Evolutionary conservation across 2,329 filamentous ascomycete genomes (phyloP), one percentile per base, ranked within the genome.

Genomic region (Cladorrhinum sp.): DNA sequence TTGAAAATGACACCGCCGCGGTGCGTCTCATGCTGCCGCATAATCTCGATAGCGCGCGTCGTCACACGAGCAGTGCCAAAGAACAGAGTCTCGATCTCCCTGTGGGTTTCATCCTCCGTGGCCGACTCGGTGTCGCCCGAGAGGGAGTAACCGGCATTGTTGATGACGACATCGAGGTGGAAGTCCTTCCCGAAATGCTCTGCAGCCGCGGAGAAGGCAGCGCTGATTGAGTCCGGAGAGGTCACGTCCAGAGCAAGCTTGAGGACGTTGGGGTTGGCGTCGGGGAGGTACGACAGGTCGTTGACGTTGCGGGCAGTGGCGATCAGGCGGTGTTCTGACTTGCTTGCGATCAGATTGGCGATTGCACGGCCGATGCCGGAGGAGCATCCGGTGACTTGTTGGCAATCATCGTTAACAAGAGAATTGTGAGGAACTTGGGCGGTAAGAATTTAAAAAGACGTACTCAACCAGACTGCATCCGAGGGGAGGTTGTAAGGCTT

Each of bases 1-100:
- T 86, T 81, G 38, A 84, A 71, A 12, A 86, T 79, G 5, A 82
- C 71, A 7, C 83, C 83, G 2, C 83, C 82, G 50, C 67, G 66
- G 29, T 63, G 64, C 48, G 55, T 77, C 1, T n/a, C 55, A n/a
- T 41, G 23, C 50, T 61, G 50, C 3, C 71, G 68, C 65, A 74
- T 69, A 16, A 71, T 60, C 50, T 66, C 63, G 22, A 74, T 45
- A n/a, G 71, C 70, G 8, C 68, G 65, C 9, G 64, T 62, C 0
- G 65, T 68, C 12, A 73, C 52, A 13, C 65, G 60, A 2, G 64
- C 64, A 5, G 68, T 63, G 32, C 72, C 71, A 64, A 69, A 74
- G 57, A 72, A 69, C 55, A 69, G 57, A 2, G 69, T 72, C 61
- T 74, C 71, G 25, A 73, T 51, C 13, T 65, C 53, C 25, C 49